Base-by-base conservation (phyloP, 495 filamentous ascomycete species). In the Hypoxylon subgilvum region DNA sequence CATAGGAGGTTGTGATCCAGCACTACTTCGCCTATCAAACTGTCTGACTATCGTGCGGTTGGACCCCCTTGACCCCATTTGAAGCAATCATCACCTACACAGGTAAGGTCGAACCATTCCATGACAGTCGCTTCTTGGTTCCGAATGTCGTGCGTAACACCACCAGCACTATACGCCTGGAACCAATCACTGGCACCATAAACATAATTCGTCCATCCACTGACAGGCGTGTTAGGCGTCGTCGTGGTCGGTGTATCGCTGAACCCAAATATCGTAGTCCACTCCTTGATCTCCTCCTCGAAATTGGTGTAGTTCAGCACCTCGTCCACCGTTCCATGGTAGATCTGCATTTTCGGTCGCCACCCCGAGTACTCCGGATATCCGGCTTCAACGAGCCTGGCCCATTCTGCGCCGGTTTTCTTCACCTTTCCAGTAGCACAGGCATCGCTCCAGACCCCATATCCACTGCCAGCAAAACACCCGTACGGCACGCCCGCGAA, bases 401-500 rank as follows among this genome's bases (percentile, higher is more conserved):
- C 77, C 78, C 79, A 81, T 30, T 74, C 69, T 8, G 63, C 62
- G 9, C 73, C 65, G 41, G 73, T 65, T 46, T 72, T 71, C 40
- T 72, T 63, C 51, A 70, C 50, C 46, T 72, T 57, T 55, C 79
- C 79, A 7, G 68, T 64, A 4, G 79, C 72, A 59, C 77, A 81
- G 23, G 66, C 67, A 18, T 68, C 57, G 52, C 72, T 79, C 80
- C 79, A 81, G 1, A 79, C 74, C 4, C 67, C 69, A 23, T 72
- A 69, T 13, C 74, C 76, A 19, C 72, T 63, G 1, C 73, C 75
- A 16, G 69, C 65, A 67, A 85, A 86, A 72, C 85, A 87, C 6
- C 83, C 84, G 21, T 79, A 83, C 7, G 84, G 72, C 1, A 88
- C 83, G 16, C 85, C 85, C 4, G 82, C 72, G 69, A 85, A 87